Evolutionary conservation across 1,284 basidiomycete genomes (phyloP).

Genomic region (Vanrija sp.): DNA sequence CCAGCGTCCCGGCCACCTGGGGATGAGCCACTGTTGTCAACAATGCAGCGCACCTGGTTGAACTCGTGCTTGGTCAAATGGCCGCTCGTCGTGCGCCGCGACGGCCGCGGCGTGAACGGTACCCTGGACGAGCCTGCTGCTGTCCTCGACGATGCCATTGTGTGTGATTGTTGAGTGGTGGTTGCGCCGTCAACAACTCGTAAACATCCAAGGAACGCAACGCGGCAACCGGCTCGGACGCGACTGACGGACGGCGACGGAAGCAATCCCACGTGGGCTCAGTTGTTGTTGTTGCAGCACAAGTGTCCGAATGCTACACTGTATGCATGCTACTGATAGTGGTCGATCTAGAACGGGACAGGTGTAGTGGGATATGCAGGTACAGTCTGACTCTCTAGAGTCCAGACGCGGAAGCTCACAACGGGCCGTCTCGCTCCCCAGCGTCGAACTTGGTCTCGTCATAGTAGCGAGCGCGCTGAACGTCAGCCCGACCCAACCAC

Average conservation of each 20-base stretch:
- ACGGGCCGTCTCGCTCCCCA: too few relatives aligned
- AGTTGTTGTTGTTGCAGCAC: too few relatives aligned
- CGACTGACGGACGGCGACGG: not conserved
- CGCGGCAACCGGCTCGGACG: not conserved
- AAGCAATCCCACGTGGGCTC: not conserved
- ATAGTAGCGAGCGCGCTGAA: too few relatives aligned
- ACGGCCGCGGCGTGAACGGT: conserved; percentile 42
- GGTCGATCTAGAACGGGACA: not conserved
- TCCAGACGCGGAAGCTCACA: too few relatives aligned
- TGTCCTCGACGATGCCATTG: not conserved
- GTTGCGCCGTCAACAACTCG: not conserved
- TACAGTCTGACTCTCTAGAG: not conserved
- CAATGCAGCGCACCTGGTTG: conserved; percentile 24
- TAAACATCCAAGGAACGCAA: too few relatives aligned
- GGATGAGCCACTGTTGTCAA: not conserved
- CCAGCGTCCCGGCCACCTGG: conserved; percentile 38
- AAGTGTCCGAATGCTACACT: not conserved
- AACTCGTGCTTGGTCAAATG: conserved; percentile 27
- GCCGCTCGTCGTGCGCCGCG: conserved; percentile 23
- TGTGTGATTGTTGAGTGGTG: not conserved
- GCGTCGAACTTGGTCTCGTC: too few relatives aligned
- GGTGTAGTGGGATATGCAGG: not conserved
- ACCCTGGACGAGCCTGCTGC: conserved; percentile 22
- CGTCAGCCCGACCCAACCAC: not conserved
- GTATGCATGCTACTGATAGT: too few relatives aligned